Conservation (phyloP, 306 rosid genomes). For the Sechiopsis laciniata region DNA sequence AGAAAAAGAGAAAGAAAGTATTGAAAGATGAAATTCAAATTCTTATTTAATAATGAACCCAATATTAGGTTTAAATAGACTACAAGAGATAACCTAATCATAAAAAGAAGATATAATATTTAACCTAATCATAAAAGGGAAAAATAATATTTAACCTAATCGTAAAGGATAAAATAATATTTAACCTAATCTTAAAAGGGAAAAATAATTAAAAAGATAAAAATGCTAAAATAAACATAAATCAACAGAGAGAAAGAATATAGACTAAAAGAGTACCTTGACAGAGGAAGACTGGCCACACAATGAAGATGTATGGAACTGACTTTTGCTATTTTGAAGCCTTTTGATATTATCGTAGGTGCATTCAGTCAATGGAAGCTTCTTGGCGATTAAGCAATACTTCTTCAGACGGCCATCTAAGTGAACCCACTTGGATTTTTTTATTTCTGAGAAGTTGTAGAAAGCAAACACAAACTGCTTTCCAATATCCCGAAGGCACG, state of each 20-base stretch:
- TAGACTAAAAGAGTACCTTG: slow-evolving; percentile 41
- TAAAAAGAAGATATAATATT: too few relatives aligned
- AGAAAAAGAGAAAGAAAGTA: too few relatives aligned
- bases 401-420: slow-evolving; percentile 58
- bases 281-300: slow-evolving; percentile 31
- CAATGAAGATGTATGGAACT: slow-evolving; percentile 29
- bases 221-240: too few relatives aligned
- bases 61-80: too few relatives aligned
- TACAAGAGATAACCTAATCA: too few relatives aligned
- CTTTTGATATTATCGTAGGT: slow-evolving; percentile 77
- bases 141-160: too few relatives aligned
- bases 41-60: too few relatives aligned
- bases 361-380: slow-evolving; percentile 73
- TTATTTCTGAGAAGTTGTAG: slow-evolving; percentile 53
- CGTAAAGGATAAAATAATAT: too few relatives aligned
- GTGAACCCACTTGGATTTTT: slow-evolving; percentile 60
- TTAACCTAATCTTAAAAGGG: too few relatives aligned
- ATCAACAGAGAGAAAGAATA: background rate
- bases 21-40: too few relatives aligned
- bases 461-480: slow-evolving; percentile 73
- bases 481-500: slow-evolving; percentile 39
- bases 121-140: too few relatives aligned
- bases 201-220: too few relatives aligned
- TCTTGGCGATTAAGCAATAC: slow-evolving; percentile 62
- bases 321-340: slow-evolving; percentile 52